A percentile compares a stretch with the other conserved stretches of the same genome.
Conservation (phyloP, 257 asterid species). For the Solanum piurae region DNA sequence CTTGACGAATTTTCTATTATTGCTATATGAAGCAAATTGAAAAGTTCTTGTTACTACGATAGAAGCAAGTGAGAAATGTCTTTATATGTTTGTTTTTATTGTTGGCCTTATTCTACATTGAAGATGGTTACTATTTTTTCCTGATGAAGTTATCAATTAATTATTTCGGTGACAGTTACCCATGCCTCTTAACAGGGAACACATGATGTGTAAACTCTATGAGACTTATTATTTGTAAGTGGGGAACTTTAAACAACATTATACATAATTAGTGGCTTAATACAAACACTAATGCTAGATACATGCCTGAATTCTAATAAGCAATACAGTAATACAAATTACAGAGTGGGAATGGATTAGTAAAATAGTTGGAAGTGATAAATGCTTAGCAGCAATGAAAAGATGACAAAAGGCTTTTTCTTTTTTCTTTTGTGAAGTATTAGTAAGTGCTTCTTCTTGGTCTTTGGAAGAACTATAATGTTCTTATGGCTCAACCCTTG, state of each 20-base stretch:
- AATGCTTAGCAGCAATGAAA: not conserved
- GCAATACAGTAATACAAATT: not conserved
- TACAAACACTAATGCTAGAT: not conserved
- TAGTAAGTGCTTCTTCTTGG: not conserved
- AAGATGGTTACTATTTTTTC: not conserved
- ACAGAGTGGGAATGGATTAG: not conserved
- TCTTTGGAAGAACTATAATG: not conserved
- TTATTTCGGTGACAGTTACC: not conserved
- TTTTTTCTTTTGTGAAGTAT: not conserved
- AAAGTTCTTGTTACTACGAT: not conserved
- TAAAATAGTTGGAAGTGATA: not conserved
- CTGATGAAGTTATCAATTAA: not conserved
- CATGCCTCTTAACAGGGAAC: not conserved
- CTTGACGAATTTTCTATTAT: not conserved
- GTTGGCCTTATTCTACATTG: not conserved
- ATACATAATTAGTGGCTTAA: not conserved
- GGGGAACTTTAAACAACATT: not conserved
- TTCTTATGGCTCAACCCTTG: not conserved
- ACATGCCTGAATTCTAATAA: not conserved
- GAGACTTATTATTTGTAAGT: not conserved
- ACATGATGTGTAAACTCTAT: not conserved
- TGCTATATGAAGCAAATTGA: not conserved
- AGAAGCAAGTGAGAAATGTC: not conserved
- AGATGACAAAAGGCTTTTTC: not conserved
- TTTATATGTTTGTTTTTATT: not conserved